Base-by-base conservation (phyloP, 78 protist genomes). In the Dictyostelium discoideum region DNA sequence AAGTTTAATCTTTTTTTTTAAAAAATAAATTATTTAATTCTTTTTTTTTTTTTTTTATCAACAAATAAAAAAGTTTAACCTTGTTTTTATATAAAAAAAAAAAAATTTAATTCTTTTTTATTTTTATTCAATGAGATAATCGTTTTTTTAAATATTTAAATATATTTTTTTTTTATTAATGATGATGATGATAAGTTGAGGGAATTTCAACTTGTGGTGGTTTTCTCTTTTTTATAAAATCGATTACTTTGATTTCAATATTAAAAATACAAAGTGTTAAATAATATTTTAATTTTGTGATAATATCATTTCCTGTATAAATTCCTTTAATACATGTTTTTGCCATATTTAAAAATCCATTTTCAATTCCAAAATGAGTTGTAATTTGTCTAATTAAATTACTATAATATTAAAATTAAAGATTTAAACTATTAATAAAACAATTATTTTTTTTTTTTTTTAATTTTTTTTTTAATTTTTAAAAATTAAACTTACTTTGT, bases 281-380 rank as follows among this genome's bases (percentile, higher is more conserved):
- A 37, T 86, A 86, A 22, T 86, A 86, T 39, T 77, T 73, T 20
- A 86, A 32, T 29, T 24, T 76, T 3, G 89, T 67, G 1, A 82
- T 7, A 0, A 90, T 67, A 82, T 48, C 60, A 73, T 90, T 82
- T 16, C 72, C 65, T 11, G 29, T 37, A 39, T 90, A 82, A 63
- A 90, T 90, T 39, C 95, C 94, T 39, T 82, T 90, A 3, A 90
- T 90, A 37, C 95, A 90, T 42, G 95, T 65, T 54, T 82, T 90
- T 5, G 95, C 95, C 95, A 90, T 90, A 10, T 65, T 69, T 29
- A 90, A 26, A 37, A 83, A 90, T 72, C 95, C 95, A 90, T 90
- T 90, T 54, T 90, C 95, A 50, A 90, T 90, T 13, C 85, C 86
- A 63, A 90, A 90, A 24, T 90, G 95, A n/a, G 84, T 90, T 26